Conservation (phyloP, 208 protist genomes). For the Trypanosoma platydactyli region DNA sequence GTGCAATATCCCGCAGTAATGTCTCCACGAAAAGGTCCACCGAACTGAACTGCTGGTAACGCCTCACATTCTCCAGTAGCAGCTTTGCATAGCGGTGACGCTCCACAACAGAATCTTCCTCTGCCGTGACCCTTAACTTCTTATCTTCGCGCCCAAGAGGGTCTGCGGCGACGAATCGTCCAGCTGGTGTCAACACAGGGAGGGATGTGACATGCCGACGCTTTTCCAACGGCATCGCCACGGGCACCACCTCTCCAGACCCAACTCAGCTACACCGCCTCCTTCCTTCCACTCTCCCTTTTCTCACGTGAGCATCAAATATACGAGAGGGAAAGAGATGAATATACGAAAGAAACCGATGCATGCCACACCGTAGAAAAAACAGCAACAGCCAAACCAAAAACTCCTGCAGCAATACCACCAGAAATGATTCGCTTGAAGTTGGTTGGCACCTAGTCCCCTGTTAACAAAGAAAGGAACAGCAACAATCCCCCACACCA, state of each 20-base stretch:
- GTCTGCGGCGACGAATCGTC: background rate
- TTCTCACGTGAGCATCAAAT: too few species aligned
- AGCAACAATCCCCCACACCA: too few species aligned
- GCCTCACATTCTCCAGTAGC: constrained; percentile 41
- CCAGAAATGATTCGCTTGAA: too few species aligned
- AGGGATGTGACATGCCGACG: constrained; percentile 1
- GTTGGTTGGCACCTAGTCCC: too few species aligned
- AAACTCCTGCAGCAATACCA: background rate
- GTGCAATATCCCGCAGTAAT: constrained; percentile 63
- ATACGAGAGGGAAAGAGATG: too few species aligned
- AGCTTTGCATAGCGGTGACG: constrained; percentile 78
- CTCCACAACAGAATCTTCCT: constrained; percentile 49
- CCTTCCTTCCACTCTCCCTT: too few species aligned
- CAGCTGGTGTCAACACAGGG: constrained; percentile 7
- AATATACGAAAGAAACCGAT: too few species aligned
- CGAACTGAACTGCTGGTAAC: constrained; percentile 60
- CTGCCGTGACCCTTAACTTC: constrained; percentile 29
- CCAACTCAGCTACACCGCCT: too few species aligned
- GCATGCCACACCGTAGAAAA: background rate
- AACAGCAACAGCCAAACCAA: background rate
- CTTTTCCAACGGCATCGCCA: constrained; percentile 4
- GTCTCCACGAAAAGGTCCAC: constrained; percentile 76
- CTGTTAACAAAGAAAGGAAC: too few species aligned
- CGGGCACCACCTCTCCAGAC: background rate
- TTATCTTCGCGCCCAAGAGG: constrained; percentile 3